phyloP scores from a whole-genome alignment of 148 eudicot genomes.

The Persicaria maculosa region DNA sequence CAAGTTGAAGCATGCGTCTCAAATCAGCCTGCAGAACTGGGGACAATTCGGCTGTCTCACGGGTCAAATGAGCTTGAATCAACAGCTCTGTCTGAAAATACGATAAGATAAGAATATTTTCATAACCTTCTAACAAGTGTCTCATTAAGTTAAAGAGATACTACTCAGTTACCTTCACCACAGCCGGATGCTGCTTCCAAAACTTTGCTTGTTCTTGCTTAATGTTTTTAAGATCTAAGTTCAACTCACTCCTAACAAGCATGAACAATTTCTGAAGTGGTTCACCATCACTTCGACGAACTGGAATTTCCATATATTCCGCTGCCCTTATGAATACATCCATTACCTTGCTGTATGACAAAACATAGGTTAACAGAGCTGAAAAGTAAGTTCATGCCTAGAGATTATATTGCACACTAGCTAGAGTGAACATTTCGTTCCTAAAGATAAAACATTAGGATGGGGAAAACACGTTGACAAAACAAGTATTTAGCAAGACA shows the following conservation, averaged over 20 bases:
- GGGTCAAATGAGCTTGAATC: constrained; percentile 82
- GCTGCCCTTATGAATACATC: constrained; percentile 89
- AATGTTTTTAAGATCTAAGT: constrained; percentile 75
- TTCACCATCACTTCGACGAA: constrained; percentile 76
- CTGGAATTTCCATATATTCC: constrained; percentile 88
- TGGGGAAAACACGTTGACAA: not conserved
- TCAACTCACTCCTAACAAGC: constrained; percentile 84
- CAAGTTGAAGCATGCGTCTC: constrained; percentile 27
- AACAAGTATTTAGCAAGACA: not conserved
- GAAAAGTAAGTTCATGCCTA: not conserved
- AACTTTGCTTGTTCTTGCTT: constrained; percentile 96
- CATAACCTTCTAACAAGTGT: not conserved
- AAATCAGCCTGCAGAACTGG: constrained; percentile 20
- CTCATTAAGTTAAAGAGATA: not conserved
- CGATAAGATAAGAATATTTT: not conserved
- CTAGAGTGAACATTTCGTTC: not conserved
- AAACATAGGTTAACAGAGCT: not conserved
- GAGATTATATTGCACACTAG: not conserved
- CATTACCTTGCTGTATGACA: constrained; percentile 68
- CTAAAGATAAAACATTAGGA: not conserved
- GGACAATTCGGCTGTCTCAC: constrained; percentile 36
- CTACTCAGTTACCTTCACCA: constrained; percentile 57
- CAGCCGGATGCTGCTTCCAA: constrained; percentile 95
- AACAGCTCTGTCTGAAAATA: constrained; percentile 69
- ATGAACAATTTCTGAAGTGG: constrained; percentile 78